These are phyloP conservation scores for Acorus gramineus DNA, from an alignment of 106 monocot species.

Conservation along the genomic window DNA sequence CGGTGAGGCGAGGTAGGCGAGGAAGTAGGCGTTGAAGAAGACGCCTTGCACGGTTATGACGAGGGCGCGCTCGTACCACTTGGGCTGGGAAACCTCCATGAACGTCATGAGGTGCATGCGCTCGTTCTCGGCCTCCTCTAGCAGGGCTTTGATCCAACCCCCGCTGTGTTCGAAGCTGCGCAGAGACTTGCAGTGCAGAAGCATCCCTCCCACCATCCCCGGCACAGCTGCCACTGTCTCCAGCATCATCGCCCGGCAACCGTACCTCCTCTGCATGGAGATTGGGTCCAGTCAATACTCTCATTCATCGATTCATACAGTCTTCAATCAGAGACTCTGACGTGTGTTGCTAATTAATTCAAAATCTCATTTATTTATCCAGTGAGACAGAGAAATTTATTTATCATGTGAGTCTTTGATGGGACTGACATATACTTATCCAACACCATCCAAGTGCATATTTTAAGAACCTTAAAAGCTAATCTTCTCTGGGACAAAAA, in stretches of 20 bases:
- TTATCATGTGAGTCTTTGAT: too few relatives aligned
- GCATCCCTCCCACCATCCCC: conserved; percentile 81
- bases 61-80: conserved; percentile 82
- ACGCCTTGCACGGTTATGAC: conserved; percentile 67
- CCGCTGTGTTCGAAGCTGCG: conserved; percentile 84
- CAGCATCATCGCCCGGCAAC: conserved; percentile 90
- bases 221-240: conserved; percentile 89
- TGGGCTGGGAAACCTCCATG: conserved; percentile 73
- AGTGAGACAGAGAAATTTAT: too few relatives aligned
- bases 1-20: conserved; percentile 66
- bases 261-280: conserved; percentile 55
- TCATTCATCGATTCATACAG: too few relatives aligned
- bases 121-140: conserved; percentile 91
- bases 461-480: too few relatives aligned
- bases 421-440: too few relatives aligned
- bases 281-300: too few relatives aligned
- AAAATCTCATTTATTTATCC: too few relatives aligned
- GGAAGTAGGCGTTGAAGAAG: conserved; percentile 89
- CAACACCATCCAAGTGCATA: too few relatives aligned
- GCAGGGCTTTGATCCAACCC: conserved; percentile 64
- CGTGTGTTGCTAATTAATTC: too few relatives aligned
- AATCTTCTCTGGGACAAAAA: too few relatives aligned
- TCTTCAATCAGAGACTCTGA: too few relatives aligned
- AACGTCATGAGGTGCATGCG: conserved; percentile 92
- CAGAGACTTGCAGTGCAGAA: conserved; percentile 60